A percentile compares a stretch with the other conserved stretches of the same genome.
phyloP scores from a whole-genome alignment of 2,329 filamentous ascomycete genomes.

The Hirsutella minnesotensis region DNA sequence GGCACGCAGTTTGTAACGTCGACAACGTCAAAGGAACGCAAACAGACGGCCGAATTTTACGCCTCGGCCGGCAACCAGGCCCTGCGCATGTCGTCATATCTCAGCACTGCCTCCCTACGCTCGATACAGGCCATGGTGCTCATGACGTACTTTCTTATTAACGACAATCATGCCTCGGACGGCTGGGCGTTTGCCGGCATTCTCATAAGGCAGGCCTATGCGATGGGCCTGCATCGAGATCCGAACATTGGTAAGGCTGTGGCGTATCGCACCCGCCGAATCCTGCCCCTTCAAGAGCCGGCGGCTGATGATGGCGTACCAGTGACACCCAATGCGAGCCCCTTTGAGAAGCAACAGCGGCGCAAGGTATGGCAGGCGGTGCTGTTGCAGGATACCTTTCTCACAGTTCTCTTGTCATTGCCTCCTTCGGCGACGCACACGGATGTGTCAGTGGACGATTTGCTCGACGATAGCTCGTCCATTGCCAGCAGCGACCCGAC shows the following conservation, averaged over 20 bases:
- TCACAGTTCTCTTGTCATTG: slow-evolving; percentile 65
- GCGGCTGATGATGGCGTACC: background rate
- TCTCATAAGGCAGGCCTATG: slow-evolving; percentile 65
- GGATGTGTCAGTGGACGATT: slow-evolving; percentile 64
- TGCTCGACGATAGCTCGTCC: slow-evolving; percentile 49
- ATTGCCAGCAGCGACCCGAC: slow-evolving; percentile 50
- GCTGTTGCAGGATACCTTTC: slow-evolving; percentile 68
- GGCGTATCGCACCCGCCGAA: too few species aligned
- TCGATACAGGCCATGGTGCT: slow-evolving; percentile 73
- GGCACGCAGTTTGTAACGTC: slow-evolving; percentile 65
- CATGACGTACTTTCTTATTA: slow-evolving; percentile 73
- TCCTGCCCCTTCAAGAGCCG: background rate
- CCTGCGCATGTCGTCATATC: slow-evolving; percentile 61
- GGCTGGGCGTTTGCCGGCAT: slow-evolving; percentile 76
- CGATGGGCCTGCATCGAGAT: slow-evolving; percentile 70
- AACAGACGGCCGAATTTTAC: slow-evolving; percentile 72
- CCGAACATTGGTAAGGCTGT: slow-evolving; percentile 58
- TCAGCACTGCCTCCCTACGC: slow-evolving; percentile 60
- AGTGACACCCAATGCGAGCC: slow-evolving; percentile 52
- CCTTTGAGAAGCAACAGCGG: slow-evolving; percentile 66
- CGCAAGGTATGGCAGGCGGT: slow-evolving; percentile 77
- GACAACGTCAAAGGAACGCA: slow-evolving; percentile 47
- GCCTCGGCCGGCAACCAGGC: slow-evolving; percentile 71
- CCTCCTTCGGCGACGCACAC: slow-evolving; percentile 70
- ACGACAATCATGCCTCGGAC: slow-evolving; percentile 74